Percentiles rank a stretch among this genome's conserved stretches.
These are phyloP conservation scores for Lodderomyces orthopsilosis DNA, from an alignment of 1,139 yeast genomes.

Conservation along the genomic window DNA sequence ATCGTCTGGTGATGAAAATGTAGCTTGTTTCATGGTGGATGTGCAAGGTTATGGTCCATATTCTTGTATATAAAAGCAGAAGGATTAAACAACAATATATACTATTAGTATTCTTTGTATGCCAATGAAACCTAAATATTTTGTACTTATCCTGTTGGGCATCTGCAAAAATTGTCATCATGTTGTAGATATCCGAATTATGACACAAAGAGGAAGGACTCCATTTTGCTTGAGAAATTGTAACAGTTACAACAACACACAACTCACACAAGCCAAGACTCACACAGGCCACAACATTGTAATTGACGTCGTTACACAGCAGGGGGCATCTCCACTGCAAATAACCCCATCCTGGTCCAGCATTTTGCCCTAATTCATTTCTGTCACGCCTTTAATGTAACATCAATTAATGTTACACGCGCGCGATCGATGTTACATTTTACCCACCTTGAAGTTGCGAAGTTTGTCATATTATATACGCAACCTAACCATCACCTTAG, in stretches of 20 bases:
- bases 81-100: background rate
- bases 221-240: background rate
- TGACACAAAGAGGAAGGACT: background rate
- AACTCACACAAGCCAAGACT: background rate
- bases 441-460: too few species aligned
- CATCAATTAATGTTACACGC: slow-evolving; percentile 9
- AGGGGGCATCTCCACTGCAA: too few species aligned
- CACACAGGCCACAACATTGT: background rate
- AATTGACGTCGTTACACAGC: too few species aligned
- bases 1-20: slow-evolving; percentile 36
- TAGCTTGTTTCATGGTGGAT: slow-evolving; percentile 36
- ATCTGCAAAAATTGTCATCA: background rate
- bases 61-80: background rate
- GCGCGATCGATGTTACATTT: slow-evolving; percentile 4
- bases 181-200: background rate
- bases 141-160: too few species aligned
- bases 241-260: background rate
- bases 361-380: too few species aligned
- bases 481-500: background rate
- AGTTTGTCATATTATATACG: background rate
- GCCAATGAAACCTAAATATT: background rate
- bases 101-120: background rate
- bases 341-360: too few species aligned
- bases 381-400: slow-evolving; percentile 7
- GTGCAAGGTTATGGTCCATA: background rate